These are phyloP conservation scores for Paramecium pentaurelia DNA, from an alignment of 73 alveolate genomes.

Conservation along the genomic window DNA sequence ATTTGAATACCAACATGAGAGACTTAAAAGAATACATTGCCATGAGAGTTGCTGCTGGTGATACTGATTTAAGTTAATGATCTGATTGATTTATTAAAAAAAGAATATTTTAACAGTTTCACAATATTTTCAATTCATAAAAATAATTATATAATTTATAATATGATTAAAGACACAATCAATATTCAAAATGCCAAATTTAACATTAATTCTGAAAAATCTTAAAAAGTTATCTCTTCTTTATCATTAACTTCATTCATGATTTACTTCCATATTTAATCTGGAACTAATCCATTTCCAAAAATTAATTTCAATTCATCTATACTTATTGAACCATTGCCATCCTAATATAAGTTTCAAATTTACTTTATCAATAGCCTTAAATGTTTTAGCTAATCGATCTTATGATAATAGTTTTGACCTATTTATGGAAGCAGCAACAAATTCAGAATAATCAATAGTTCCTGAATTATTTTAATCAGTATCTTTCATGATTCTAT, in stretches of 20 bases:
- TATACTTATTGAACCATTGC: conserved; percentile 71
- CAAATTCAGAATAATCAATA: conserved; percentile 71
- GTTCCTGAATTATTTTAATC: conserved; percentile 64
- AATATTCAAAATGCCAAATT: background rate
- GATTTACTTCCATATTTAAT: conserved; percentile 51
- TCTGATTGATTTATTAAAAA: background rate
- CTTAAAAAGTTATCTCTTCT: conserved; percentile 2
- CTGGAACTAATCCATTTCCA: conserved; percentile 51
- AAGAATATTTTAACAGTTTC: background rate
- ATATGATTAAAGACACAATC: background rate
- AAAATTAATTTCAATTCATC: conserved; percentile 73
- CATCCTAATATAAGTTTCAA: conserved; percentile 46
- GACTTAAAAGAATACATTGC: conserved; percentile 51
- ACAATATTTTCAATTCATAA: background rate
- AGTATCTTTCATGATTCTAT: conserved; percentile 44
- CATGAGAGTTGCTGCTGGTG: conserved; percentile 54
- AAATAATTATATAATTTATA: background rate
- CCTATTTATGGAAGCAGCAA: conserved; percentile 64
- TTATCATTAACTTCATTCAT: conserved; percentile 49
- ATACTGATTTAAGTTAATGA: background rate
- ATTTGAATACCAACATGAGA: conserved; percentile 22
- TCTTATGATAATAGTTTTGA: conserved; percentile 39
- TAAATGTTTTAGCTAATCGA: conserved; percentile 59
- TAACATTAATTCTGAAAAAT: background rate
- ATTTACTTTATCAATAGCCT: conserved; percentile 35